These are phyloP conservation scores for Saccharomycopsis olivae DNA, from an alignment of 805 yeast species.

Conservation along the genomic window DNA sequence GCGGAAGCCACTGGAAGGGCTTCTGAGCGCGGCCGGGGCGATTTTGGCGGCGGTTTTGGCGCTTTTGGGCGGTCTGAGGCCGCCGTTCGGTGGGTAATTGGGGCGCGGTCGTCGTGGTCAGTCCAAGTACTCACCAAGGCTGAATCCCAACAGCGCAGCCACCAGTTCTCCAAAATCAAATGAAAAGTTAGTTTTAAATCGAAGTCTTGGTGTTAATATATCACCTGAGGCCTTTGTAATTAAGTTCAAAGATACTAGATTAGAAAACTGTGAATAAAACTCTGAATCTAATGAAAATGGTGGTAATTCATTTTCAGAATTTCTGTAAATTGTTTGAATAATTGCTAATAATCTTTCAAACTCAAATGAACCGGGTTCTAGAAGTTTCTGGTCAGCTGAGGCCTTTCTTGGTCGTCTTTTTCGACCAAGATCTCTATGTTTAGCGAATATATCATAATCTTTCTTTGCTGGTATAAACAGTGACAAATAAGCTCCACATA, in stretches of 20 bases:
- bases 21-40: too few relatives aligned
- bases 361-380: constrained; percentile 33
- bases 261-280: constrained; percentile 32
- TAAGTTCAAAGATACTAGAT: constrained; percentile 32
- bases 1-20: too few relatives aligned
- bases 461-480: constrained; percentile 30
- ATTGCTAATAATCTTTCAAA: constrained; percentile 35
- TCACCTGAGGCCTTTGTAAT: constrained; percentile 25
- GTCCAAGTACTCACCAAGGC: too few relatives aligned
- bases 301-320: constrained; percentile 20
- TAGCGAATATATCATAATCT: constrained; percentile 32
- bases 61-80: too few relatives aligned
- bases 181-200: constrained; percentile 13
- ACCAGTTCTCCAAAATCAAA: constrained; percentile 13
- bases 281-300: constrained; percentile 24
- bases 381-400: constrained; percentile 27
- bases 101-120: too few relatives aligned
- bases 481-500: constrained; percentile 36
- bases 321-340: constrained; percentile 31
- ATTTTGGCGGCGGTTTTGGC: too few relatives aligned
- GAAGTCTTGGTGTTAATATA: constrained; percentile 10
- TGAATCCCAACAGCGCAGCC: too few relatives aligned
- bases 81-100: too few relatives aligned
- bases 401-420: not conserved
- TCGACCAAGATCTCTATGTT: constrained; percentile 19